Evolutionary conservation across 148 eudicot species (phyloP).

Genomic region (Rhododendron henanense): DNA sequence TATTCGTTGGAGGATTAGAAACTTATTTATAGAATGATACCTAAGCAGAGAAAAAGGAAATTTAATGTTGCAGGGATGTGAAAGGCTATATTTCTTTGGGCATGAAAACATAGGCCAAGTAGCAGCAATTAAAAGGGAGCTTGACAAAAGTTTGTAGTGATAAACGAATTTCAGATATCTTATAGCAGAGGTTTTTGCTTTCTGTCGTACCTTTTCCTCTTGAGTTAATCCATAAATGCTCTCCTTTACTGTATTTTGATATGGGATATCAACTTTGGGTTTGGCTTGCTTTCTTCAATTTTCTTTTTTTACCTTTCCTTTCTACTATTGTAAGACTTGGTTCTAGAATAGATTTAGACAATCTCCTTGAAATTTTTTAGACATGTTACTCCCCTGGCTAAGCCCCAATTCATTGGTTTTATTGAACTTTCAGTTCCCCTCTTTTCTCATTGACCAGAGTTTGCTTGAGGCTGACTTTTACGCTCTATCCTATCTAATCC

Average conservation of each 20-base stretch:
- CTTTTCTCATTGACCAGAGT: not conserved
- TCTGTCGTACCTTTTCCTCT: not conserved
- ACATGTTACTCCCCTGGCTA: not conserved
- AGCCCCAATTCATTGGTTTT: not conserved
- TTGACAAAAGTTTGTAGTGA: too few relatives aligned
- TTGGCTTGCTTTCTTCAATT: not conserved
- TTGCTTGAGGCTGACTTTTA: not conserved
- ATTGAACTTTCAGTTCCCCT: not conserved
- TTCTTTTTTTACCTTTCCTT: not conserved
- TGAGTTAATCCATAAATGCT: not conserved
- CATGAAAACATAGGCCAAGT: not conserved
- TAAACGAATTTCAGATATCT: not conserved
- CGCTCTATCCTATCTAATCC: not conserved
- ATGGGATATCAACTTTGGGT: not conserved
- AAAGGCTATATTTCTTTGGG: not conserved
- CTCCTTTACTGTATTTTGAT: not conserved
- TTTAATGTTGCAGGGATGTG: not conserved
- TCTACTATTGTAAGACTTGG: not conserved
- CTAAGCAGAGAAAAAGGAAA: not conserved
- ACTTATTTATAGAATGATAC: not conserved
- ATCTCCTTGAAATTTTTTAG: not conserved
- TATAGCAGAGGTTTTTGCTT: not conserved
- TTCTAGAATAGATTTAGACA: not conserved
- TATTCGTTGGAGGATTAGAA: not conserved
- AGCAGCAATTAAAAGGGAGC: not conserved